phyloP scores from a whole-genome alignment of 1,139 yeast genomes.

The Blastobotrys buckinghamii region DNA sequence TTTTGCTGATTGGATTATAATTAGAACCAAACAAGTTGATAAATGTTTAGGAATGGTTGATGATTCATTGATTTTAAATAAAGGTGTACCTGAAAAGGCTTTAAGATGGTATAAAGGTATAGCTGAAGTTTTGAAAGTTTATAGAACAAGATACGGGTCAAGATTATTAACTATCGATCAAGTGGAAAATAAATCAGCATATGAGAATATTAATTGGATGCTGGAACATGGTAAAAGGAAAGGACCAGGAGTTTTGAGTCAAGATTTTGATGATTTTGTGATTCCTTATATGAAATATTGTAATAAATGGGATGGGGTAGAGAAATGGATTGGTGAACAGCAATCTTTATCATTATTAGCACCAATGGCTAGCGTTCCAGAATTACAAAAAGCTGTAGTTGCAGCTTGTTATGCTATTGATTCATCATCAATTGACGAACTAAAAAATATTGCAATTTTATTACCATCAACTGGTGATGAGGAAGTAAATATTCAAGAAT shows the following conservation, averaged over 20 bases:
- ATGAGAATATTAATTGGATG: not conserved
- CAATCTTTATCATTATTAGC: constrained; percentile 6
- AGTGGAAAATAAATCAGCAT: not conserved
- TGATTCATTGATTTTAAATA: constrained; percentile 12
- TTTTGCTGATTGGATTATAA: constrained; percentile 19
- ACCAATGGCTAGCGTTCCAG: constrained; percentile 9
- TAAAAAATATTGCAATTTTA: not conserved
- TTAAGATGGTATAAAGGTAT: constrained; percentile 23
- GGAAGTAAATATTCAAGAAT: not conserved
- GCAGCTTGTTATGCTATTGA: constrained; percentile 18
- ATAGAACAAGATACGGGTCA: constrained; percentile 11
- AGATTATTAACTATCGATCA: constrained; percentile 7
- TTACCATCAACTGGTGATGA: too few species aligned
- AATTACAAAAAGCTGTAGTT: constrained; percentile 13
- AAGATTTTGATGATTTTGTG: constrained; percentile 22
- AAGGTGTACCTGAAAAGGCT: constrained; percentile 15
- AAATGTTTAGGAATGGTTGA: constrained; percentile 18
- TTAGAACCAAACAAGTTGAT: constrained; percentile 23
- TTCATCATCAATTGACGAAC: not conserved
- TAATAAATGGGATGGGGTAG: constrained; percentile 16
- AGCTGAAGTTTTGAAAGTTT: constrained; percentile 20
- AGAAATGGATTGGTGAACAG: constrained; percentile 18
- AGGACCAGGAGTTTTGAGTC: not conserved
- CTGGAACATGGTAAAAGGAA: not conserved
- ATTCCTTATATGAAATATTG: constrained; percentile 22